These are phyloP conservation scores for Erigeron philadelphicus DNA, from an alignment of 140 eudicot species.

Conservation along the genomic window DNA sequence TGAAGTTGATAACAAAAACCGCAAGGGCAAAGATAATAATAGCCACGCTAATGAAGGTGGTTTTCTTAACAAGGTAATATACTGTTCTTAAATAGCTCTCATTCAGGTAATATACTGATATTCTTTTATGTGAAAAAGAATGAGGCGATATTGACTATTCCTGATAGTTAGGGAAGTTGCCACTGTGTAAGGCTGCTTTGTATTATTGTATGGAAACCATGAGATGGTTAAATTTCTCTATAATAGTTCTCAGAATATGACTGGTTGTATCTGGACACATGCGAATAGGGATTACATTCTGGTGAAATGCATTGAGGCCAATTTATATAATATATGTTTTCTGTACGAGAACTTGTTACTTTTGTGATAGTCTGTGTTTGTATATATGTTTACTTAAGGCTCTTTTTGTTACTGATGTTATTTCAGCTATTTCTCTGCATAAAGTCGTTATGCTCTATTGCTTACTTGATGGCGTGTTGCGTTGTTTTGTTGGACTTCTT, in stretches of 20 bases:
- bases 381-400: not conserved
- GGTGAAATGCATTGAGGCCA: constrained; percentile 13
- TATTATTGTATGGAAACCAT: constrained; percentile 14
- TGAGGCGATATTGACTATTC: constrained; percentile 14
- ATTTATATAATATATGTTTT: constrained; percentile 4
- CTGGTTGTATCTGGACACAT: not conserved
- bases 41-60: constrained; percentile 55
- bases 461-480: too few species aligned
- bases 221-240: constrained; percentile 22
- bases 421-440: not conserved
- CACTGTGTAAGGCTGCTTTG: constrained; percentile 28
- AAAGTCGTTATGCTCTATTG: not conserved
- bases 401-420: not conserved
- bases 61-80: constrained; percentile 64
- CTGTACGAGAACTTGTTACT: not conserved
- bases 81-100: not conserved
- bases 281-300: constrained; percentile 10
- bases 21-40: constrained; percentile 36
- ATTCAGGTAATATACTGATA: not conserved
- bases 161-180: constrained; percentile 23
- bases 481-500: too few species aligned
- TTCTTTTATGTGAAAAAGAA: not conserved
- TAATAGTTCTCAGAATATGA: not conserved
- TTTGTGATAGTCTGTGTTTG: not conserved
- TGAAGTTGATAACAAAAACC: constrained; percentile 50